A percentile compares a stretch with the other conserved stretches of the same genome.
Evolutionary conservation across 495 filamentous ascomycete species (phyloP).

Genomic region (Parathielavia appendiculata): DNA sequence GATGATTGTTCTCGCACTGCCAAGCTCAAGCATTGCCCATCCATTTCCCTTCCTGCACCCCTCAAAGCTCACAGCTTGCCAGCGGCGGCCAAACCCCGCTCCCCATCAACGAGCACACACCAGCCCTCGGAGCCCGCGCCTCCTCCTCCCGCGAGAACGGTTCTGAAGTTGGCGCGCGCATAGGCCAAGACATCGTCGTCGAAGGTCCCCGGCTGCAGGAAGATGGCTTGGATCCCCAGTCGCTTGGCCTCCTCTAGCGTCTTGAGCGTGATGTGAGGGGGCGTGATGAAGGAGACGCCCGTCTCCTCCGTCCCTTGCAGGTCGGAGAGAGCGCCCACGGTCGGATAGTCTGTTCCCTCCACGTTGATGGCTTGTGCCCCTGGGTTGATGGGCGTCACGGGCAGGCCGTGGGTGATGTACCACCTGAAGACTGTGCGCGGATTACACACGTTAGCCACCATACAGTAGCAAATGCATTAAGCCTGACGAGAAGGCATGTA

Average conservation of each 20-base stretch:
- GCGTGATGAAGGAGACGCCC: conserved; percentile 82
- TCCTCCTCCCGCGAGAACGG: conserved; percentile 64
- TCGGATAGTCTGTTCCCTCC: conserved; percentile 49
- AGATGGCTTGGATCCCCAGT: conserved; percentile 73
- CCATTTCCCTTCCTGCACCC: no score
- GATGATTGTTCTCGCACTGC: no score
- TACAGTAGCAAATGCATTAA: no score
- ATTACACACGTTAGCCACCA: conserved; percentile 29
- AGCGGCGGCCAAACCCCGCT: conserved; percentile 58
- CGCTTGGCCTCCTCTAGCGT: conserved; percentile 75
- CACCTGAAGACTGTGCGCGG: conserved; percentile 69
- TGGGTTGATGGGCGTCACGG: conserved; percentile 80
- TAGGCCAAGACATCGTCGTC: conserved; percentile 66
- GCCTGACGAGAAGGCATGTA: no score
- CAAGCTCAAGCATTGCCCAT: no score
- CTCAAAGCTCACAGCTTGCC: conserved; percentile 41
- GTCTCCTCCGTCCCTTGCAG: conserved; percentile 64
- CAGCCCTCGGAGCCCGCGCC: conserved; percentile 70
- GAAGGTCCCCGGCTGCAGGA: conserved; percentile 88
- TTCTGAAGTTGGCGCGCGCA: conserved; percentile 59
- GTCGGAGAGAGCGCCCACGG: conserved; percentile 57
- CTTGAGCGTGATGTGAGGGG: conserved; percentile 62
- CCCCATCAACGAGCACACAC: conserved; percentile 90
- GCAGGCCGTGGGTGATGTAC: conserved; percentile 74
- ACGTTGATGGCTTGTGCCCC: conserved; percentile 53